phyloP scores from a whole-genome alignment of 495 filamentous ascomycete genomes.

The Venustampulla echinocandica region DNA sequence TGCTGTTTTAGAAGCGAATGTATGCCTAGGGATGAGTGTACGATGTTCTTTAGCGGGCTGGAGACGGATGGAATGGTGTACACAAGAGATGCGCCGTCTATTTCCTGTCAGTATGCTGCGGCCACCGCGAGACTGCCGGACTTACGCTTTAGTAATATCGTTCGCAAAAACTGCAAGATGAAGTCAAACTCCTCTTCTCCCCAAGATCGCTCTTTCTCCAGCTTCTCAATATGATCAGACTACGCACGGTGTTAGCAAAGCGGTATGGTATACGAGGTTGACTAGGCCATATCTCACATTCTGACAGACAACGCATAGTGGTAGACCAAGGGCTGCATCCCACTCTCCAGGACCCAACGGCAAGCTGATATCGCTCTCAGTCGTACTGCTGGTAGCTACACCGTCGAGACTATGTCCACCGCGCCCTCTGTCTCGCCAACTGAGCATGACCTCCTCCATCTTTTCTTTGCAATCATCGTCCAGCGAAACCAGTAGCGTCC shows the following conservation, averaged over 20 bases:
- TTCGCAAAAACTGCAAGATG: slow-evolving; percentile 79
- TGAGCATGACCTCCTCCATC: slow-evolving; percentile 73
- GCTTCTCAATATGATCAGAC: slow-evolving; percentile 80
- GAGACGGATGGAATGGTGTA: slow-evolving; percentile 77
- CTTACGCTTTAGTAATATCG: slow-evolving; percentile 78
- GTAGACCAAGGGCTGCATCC: slow-evolving; percentile 83
- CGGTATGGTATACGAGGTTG: not conserved
- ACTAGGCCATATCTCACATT: slow-evolving; percentile 55
- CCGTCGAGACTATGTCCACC: slow-evolving; percentile 41
- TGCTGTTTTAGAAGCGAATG: slow-evolving; percentile 79
- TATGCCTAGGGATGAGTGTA: slow-evolving; percentile 84
- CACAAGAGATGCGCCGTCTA: slow-evolving; percentile 84
- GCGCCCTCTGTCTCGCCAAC: slow-evolving; percentile 50
- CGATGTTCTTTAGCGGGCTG: slow-evolving; percentile 68
- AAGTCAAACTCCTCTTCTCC: slow-evolving; percentile 92
- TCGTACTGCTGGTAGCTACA: slow-evolving; percentile 28
- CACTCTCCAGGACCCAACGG: slow-evolving; percentile 87
- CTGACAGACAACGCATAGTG: slow-evolving; percentile 87
- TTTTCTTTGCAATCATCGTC: slow-evolving; percentile 68
- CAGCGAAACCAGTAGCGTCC: slow-evolving; percentile 63
- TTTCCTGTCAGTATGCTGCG: slow-evolving; percentile 8
- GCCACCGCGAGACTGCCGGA: not conserved
- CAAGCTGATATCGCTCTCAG: slow-evolving; percentile 56
- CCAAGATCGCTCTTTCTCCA: slow-evolving; percentile 84
- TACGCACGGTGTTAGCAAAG: slow-evolving; percentile 26